These are phyloP conservation scores for Daldinia loculata DNA, from an alignment of 495 filamentous ascomycete genomes.

Conservation along the genomic window DNA sequence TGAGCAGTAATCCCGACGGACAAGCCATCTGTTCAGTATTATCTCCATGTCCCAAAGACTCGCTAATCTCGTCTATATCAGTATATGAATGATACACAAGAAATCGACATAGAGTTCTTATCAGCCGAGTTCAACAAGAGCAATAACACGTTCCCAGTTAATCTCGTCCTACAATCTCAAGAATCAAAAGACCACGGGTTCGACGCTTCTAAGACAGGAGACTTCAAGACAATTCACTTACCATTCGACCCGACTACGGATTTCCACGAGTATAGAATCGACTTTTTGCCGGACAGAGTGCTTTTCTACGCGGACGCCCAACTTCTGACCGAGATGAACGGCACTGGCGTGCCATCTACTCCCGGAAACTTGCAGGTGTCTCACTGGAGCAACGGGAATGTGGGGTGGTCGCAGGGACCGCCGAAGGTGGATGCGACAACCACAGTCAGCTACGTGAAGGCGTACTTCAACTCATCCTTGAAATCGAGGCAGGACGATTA, in stretches of 20 bases:
- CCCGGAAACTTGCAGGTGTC: constrained; percentile 72
- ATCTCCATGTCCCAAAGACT: neutral
- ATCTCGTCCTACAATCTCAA: constrained; percentile 75
- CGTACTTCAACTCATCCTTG: constrained; percentile 77
- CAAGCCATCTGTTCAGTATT: neutral
- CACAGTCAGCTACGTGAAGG: constrained; percentile 72
- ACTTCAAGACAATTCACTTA: constrained; percentile 63
- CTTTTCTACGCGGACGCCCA: constrained; percentile 71
- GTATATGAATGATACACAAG: constrained; percentile 80
- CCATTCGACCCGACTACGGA: constrained; percentile 67
- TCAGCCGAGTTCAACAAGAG: constrained; percentile 63
- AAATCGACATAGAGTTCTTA: constrained; percentile 82
- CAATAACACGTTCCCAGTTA: constrained; percentile 64
- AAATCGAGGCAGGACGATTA: constrained; percentile 56
- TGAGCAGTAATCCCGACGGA: constrained; percentile 42
- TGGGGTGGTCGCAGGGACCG: constrained; percentile 72
- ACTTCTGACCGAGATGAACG: constrained; percentile 63
- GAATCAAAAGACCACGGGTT: constrained; percentile 62
- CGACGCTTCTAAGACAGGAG: constrained; percentile 63
- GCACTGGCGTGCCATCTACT: constrained; percentile 61
- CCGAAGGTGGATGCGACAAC: constrained; percentile 67
- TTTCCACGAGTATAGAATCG: constrained; percentile 81
- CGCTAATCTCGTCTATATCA: constrained; percentile 38
- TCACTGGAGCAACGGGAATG: constrained; percentile 82
- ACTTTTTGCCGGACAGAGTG: constrained; percentile 69